Evolutionary conservation across 1,139 yeast species (phyloP).

Genomic region (Lodderomyces parapsilosis): DNA sequence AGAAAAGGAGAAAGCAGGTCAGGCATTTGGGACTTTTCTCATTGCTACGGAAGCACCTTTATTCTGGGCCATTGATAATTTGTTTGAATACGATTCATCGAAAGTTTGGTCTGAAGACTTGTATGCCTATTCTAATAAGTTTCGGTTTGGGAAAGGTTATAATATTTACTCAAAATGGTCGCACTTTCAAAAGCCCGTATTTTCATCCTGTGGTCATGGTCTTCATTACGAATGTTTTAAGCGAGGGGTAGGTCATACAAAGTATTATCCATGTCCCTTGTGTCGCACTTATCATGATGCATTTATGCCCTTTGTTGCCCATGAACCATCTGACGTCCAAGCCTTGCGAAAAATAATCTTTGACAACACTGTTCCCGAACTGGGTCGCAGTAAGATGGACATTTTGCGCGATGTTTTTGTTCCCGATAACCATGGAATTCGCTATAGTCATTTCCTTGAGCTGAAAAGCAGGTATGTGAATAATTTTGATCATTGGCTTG

Average conservation of each 20-base stretch:
- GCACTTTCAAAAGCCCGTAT: conserved; percentile 28
- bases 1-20: conserved; percentile 45
- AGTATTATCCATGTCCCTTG: conserved; percentile 56
- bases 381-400: background rate
- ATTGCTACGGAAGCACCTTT: conserved; percentile 34
- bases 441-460: background rate
- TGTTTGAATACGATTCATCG: conserved; percentile 21
- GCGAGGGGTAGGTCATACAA: conserved; percentile 25
- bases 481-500: conserved; percentile 16
- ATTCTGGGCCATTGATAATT: conserved; percentile 40
- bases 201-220: conserved; percentile 68
- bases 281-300: conserved; percentile 51
- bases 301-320: background rate
- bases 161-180: conserved; percentile 1
- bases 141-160: conserved; percentile 29
- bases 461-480: background rate
- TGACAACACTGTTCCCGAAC: background rate
- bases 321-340: background rate
- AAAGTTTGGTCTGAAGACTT: conserved; percentile 20
- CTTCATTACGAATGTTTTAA: conserved; percentile 60
- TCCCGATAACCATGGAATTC: background rate
- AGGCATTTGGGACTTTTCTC: conserved; percentile 57
- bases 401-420: background rate
- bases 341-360: background rate
- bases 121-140: conserved; percentile 13